Evolutionary conservation across 768 basidiomycete species (phyloP).

Genomic region (Panaeolus cyanescens): DNA sequence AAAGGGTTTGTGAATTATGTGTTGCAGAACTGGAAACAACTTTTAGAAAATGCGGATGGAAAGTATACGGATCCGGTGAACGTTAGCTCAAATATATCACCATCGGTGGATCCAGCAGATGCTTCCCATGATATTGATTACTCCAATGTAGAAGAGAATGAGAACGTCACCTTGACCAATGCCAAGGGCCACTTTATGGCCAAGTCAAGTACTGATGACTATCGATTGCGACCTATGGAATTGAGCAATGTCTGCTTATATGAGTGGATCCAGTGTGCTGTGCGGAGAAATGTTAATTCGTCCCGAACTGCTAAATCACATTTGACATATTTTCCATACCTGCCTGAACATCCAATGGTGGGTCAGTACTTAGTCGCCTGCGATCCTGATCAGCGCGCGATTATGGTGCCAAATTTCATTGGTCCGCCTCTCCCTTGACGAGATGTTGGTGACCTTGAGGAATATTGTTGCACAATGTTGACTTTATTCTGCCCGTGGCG

Average conservation of each 20-base stretch:
- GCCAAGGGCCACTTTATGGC: slow-evolving; percentile 15
- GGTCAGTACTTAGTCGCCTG: slow-evolving; percentile 20
- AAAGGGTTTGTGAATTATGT: slow-evolving; percentile 27
- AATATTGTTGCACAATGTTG: slow-evolving; percentile 21
- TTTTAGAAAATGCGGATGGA: background rate
- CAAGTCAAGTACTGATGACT: slow-evolving; percentile 19
- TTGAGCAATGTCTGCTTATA: background rate
- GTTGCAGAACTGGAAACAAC: slow-evolving; percentile 14
- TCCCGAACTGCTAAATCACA: background rate
- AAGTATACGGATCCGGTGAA: background rate
- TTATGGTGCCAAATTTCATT: slow-evolving; percentile 25
- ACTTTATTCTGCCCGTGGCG: slow-evolving; percentile 3
- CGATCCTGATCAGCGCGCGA: background rate
- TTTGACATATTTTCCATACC: slow-evolving; percentile 9
- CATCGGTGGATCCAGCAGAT: background rate
- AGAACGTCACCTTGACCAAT: slow-evolving; percentile 21
- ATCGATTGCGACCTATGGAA: background rate
- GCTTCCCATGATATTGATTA: background rate
- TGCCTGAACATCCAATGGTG: slow-evolving; percentile 19
- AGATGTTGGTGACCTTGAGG: slow-evolving; percentile 30
- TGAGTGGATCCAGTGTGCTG: slow-evolving; percentile 4
- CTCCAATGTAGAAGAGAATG: background rate
- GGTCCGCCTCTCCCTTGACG: slow-evolving; percentile 24
- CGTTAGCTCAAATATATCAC: background rate
- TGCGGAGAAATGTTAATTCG: slow-evolving; percentile 5